Evolutionary conservation across 495 filamentous ascomycete species (phyloP).

Genomic region (Podospora fimiseda): DNA sequence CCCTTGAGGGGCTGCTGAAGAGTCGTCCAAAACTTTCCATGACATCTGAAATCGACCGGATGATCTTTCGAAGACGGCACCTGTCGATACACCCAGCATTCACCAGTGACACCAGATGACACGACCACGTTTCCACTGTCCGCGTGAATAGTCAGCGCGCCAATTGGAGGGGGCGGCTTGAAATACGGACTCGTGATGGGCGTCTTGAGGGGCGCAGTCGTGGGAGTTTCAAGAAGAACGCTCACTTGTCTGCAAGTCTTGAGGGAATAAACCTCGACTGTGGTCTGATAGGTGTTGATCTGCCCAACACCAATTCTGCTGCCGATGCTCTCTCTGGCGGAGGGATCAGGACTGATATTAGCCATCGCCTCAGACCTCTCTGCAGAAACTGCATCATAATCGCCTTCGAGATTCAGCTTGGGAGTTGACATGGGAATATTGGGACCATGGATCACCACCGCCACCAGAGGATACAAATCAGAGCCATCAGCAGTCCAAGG

Average conservation of each 20-base stretch:
- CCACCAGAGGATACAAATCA: slow-evolving; percentile 57
- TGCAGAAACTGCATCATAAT: slow-evolving; percentile 34
- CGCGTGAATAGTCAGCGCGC: slow-evolving; percentile 63
- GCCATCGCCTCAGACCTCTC: slow-evolving; percentile 33
- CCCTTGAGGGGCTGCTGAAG: slow-evolving; percentile 51
- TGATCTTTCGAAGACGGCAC: slow-evolving; percentile 23
- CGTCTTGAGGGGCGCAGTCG: slow-evolving; percentile 34
- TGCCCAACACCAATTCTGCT: slow-evolving; percentile 26
- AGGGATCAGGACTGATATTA: slow-evolving; percentile 21
- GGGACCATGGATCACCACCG: slow-evolving; percentile 70
- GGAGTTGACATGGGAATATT: slow-evolving; percentile 33
- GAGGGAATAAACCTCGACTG: slow-evolving; percentile 78
- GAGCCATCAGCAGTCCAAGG: slow-evolving; percentile 38
- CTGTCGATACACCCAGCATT: slow-evolving; percentile 70
- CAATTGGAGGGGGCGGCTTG: slow-evolving; percentile 56
- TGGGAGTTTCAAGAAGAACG: slow-evolving; percentile 57
- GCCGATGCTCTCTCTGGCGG: slow-evolving; percentile 12
- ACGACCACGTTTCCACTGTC: slow-evolving; percentile 62
- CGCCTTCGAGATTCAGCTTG: slow-evolving; percentile 28
- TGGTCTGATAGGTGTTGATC: slow-evolving; percentile 65
- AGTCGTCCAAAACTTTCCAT: slow-evolving; percentile 83
- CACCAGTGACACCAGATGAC: slow-evolving; percentile 74
- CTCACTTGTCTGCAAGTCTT: slow-evolving; percentile 58
- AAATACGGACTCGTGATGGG: slow-evolving; percentile 50
- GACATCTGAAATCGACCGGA: slow-evolving; percentile 49